phyloP scores from a whole-genome alignment of 768 basidiomycete genomes.

The Hemileccinum rubropunctum region DNA sequence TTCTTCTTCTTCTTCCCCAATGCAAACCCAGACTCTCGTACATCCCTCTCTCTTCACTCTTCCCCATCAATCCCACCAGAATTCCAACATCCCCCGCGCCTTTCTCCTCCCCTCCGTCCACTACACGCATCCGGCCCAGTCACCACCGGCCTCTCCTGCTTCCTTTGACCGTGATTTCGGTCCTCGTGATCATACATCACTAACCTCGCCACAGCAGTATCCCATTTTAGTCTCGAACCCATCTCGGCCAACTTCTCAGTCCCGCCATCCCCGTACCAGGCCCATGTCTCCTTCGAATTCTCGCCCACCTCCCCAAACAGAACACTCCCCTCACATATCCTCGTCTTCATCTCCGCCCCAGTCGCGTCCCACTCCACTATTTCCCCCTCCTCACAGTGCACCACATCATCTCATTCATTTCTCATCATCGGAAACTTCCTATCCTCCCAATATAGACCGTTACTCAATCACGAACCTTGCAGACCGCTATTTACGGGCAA shows the following conservation, averaged over 20 bases:
- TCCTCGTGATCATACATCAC: slow-evolving; percentile 29
- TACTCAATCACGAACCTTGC: slow-evolving; percentile 36
- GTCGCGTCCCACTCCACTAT: slow-evolving; percentile 35
- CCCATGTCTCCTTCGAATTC: slow-evolving; percentile 5
- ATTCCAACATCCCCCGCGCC: slow-evolving; percentile 12
- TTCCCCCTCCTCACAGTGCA: slow-evolving; percentile 41
- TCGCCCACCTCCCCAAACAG: background rate
- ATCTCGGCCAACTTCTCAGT: slow-evolving; percentile 20
- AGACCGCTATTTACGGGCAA: slow-evolving; percentile 41
- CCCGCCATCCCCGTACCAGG: slow-evolving; percentile 8
- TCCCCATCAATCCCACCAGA: background rate
- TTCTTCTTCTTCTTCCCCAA: slow-evolving; percentile 11
- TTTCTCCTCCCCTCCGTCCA: slow-evolving; percentile 21
- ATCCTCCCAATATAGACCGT: slow-evolving; percentile 40
- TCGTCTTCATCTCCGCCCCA: slow-evolving; percentile 47
- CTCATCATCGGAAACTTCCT: slow-evolving; percentile 40
- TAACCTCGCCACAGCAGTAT: slow-evolving; percentile 12
- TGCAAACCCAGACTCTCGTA: slow-evolving; percentile 28
- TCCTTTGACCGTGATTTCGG: slow-evolving; percentile 32
- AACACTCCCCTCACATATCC: slow-evolving; percentile 22
- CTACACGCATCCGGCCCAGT: slow-evolving; percentile 32
- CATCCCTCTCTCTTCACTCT: slow-evolving; percentile 23
- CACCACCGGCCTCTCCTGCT: slow-evolving; percentile 30
- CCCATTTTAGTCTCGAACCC: slow-evolving; percentile 14
- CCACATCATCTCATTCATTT: slow-evolving; percentile 46